Conservation (phyloP, 2,329 filamentous ascomycete species). For the Fusarium musae region DNA sequence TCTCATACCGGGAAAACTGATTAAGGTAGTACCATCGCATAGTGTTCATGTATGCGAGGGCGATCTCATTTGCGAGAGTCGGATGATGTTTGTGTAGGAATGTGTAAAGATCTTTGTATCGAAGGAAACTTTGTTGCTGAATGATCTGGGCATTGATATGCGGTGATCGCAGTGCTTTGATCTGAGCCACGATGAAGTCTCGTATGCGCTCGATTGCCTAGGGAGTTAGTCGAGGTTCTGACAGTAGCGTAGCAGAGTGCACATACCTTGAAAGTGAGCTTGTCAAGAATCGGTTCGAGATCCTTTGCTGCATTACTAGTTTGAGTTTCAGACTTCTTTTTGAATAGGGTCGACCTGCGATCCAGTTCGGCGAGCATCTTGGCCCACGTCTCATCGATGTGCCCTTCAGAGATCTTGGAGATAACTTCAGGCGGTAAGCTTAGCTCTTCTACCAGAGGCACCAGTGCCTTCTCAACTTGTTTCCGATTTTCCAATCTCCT, state of each 20-base stretch:
- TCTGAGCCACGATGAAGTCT: conserved; percentile 93
- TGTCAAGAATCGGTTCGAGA: conserved; percentile 83
- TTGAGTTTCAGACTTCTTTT: conserved; percentile 70
- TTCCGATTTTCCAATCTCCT: conserved; percentile 88
- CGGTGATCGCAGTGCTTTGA: conserved; percentile 91
- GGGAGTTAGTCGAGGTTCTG: conserved; percentile 3
- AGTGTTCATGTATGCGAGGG: conserved; percentile 94
- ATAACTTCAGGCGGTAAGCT: conserved; percentile 88
- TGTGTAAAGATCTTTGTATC: conserved; percentile 86
- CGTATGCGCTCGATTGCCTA: conserved; percentile 92
- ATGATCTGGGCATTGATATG: conserved; percentile 98
- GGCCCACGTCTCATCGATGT: conserved; percentile 90
- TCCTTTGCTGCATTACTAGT: conserved; percentile 83
- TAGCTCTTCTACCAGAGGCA: conserved; percentile 90
- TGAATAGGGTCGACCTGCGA: conserved; percentile 77
- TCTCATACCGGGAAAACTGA: conserved; percentile 89
- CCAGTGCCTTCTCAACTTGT: conserved; percentile 87
- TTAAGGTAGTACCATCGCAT: conserved; percentile 99
- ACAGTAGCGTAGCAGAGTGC: neutral
- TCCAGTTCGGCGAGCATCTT: conserved; percentile 86
- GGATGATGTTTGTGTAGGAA: conserved; percentile 87
- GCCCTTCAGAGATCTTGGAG: conserved; percentile 85
- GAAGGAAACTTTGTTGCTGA: conserved; percentile 90
- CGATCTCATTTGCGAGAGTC: conserved; percentile 88
- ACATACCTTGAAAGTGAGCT: conserved; percentile 81